Evolutionary conservation across 2,329 filamentous ascomycete genomes (phyloP).

Genomic region (Calonectria hawksworthii): DNA sequence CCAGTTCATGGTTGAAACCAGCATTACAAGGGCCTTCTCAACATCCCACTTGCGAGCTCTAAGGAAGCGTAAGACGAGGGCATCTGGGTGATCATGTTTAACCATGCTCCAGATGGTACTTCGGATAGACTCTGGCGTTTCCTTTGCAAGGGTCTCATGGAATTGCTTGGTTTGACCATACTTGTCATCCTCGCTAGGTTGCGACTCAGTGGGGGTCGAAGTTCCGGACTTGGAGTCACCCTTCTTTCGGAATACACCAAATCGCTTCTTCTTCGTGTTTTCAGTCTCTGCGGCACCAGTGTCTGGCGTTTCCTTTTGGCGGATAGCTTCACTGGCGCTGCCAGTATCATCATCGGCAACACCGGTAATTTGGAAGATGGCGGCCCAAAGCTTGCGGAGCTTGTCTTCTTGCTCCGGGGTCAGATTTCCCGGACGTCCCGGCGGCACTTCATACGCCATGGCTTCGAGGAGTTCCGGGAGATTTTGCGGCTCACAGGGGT

Average conservation of each 20-base stretch:
- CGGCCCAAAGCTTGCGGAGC: conserved; percentile 87
- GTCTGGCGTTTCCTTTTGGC: conserved; percentile 37
- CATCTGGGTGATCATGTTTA: conserved; percentile 95
- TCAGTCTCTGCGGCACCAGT: conserved; percentile 53
- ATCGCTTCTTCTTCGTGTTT: conserved; percentile 82
- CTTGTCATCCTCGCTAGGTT: conserved; percentile 81
- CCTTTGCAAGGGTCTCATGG: conserved; percentile 82
- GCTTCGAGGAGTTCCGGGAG: conserved; percentile 36
- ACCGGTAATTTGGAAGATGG: conserved; percentile 82
- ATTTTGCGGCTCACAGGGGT: conserved; percentile 10
- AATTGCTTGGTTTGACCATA: conserved; percentile 92
- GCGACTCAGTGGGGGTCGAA: conserved; percentile 55
- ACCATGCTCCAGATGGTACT: conserved; percentile 92
- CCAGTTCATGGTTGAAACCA: conserved; percentile 89
- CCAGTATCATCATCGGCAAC: conserved; percentile 56
- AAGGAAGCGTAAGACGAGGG: conserved; percentile 55
- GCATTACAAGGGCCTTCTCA: conserved; percentile 54
- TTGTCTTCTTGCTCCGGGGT: conserved; percentile 92
- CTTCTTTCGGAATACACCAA: conserved; percentile 77
- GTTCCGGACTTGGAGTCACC: conserved; percentile 62
- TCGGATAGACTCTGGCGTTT: conserved; percentile 83
- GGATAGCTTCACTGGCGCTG: conserved; percentile 37
- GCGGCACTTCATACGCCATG: conserved; percentile 63
- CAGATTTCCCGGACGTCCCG: conserved; percentile 87
- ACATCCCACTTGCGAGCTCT: conserved; percentile 58